Evolutionary conservation across 495 filamentous ascomycete species (phyloP).

Genomic region (Polyplosphaeria fusca): DNA sequence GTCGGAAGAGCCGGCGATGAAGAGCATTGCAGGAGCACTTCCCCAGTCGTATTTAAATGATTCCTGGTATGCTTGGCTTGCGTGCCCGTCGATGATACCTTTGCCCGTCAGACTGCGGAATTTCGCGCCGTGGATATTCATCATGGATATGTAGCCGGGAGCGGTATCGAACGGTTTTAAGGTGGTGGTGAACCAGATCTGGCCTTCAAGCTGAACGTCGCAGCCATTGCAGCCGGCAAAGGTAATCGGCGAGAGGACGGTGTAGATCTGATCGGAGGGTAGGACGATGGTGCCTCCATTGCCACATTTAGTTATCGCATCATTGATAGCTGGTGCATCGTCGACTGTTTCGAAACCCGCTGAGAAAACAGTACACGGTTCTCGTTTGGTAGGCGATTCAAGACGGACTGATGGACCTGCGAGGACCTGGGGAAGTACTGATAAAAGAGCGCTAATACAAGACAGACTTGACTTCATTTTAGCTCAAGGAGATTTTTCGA

Average conservation of each 20-base stretch:
- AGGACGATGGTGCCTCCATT: constrained; percentile 5
- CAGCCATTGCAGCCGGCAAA: background rate
- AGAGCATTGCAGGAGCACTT: background rate
- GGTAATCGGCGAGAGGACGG: constrained; percentile 5
- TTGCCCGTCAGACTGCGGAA: constrained; percentile 2
- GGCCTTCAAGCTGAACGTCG: constrained; percentile 7
- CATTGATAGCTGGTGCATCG: constrained; percentile 9
- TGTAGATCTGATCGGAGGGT: constrained; percentile 1
- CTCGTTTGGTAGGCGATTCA: too few relatives aligned
- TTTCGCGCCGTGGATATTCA: background rate
- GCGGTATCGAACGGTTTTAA: background rate
- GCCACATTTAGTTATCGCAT: background rate
- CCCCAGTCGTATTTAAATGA: background rate
- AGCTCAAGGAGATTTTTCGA: too few relatives aligned
- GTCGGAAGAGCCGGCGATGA: background rate
- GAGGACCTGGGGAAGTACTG: too few relatives aligned
- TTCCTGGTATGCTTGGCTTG: background rate
- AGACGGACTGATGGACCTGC: too few relatives aligned
- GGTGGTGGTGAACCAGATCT: background rate
- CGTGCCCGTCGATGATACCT: constrained; percentile 3
- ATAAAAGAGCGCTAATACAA: too few relatives aligned
- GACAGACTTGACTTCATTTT: too few relatives aligned
- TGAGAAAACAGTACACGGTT: background rate
- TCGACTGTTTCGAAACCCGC: background rate
- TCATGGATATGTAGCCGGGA: background rate